These are phyloP conservation scores for Candida alai DNA, from an alignment of 805 yeast genomes.

Conservation along the genomic window DNA sequence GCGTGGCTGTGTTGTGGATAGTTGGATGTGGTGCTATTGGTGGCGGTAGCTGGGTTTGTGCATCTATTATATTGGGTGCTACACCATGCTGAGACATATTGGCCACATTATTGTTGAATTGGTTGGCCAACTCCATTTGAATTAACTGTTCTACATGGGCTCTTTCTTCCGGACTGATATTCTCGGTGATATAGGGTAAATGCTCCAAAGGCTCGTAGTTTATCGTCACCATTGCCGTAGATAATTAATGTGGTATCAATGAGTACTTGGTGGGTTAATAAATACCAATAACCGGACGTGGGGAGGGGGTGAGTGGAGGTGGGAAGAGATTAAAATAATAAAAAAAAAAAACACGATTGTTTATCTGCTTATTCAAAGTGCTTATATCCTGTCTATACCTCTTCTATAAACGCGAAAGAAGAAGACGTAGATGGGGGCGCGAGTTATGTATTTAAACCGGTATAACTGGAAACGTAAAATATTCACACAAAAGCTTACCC, in stretches of 20 bases:
- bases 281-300: no score
- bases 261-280: neutral
- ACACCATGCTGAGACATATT: slow-evolving; percentile 6
- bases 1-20: slow-evolving; percentile 1
- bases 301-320: slow-evolving; percentile 1
- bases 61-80: no score
- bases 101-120: slow-evolving; percentile 9
- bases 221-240: slow-evolving; percentile 18
- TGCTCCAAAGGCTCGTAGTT: slow-evolving; percentile 35
- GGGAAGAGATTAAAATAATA: no score
- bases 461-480: no score
- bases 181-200: slow-evolving; percentile 29
- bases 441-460: no score
- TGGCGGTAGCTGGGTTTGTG: no score
- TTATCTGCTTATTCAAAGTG: no score
- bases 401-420: no score
- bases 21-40: slow-evolving; percentile 5
- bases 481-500: no score
- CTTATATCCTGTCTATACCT: no score
- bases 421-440: no score
- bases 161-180: slow-evolving; percentile 33
- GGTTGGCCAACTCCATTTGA: slow-evolving; percentile 18
- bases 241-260: neutral
- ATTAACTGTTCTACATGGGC: slow-evolving; percentile 33
- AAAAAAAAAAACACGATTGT: no score